Base-by-base conservation (phyloP, 805 yeast species). In the Debaryomyces castellii region DNA sequence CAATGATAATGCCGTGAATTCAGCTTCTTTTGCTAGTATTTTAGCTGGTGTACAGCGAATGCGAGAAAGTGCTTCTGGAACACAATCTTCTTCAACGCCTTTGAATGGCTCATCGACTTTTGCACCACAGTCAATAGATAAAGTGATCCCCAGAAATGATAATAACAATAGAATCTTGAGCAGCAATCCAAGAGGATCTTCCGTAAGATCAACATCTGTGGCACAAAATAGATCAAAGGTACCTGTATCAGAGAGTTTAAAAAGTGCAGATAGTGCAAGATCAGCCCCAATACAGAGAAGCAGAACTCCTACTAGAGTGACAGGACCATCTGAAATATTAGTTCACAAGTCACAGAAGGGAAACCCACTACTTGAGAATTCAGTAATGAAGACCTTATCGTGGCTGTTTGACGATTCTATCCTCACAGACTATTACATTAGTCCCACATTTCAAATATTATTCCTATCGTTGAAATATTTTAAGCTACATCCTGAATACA, bases 401-500 rank as follows among this genome's bases (percentile, higher is more conserved):
- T 81, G 69, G 78, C 78, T 82, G 53, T 82, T 60, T 69, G 83
- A 76, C 74, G 49, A 73, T 66, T 52, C 76, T 64, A 57, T 86
- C 70, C 53, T 71, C 14, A 67, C 66, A 18, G 95, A 87, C 58
- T 87, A 87, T 61, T 71, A 83, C 40, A 75, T 87, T 12, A 82
- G 78, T 46, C 69, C 82, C 24, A 64, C 77, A 60, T 62, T 80
- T 59, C 77, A 77, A 46, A 76, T 85, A 1, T 54, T 87, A 0
- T 85, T 86, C 51, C 68, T 87, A 3, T 81, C 89, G 1, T 61
- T 87, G 40, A 83, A 84, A 42, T 87, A 87, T 59, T 89, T 85
- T 58, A 86, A 85, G 60, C 66, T 87, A 33, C 85, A 83, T 51
- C 89, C 91, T 0, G 92, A 86, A 53, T 87, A 87, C 54, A 74